Evolutionary conservation across 805 yeast genomes (phyloP).

Genomic region (Pichia exigua): DNA sequence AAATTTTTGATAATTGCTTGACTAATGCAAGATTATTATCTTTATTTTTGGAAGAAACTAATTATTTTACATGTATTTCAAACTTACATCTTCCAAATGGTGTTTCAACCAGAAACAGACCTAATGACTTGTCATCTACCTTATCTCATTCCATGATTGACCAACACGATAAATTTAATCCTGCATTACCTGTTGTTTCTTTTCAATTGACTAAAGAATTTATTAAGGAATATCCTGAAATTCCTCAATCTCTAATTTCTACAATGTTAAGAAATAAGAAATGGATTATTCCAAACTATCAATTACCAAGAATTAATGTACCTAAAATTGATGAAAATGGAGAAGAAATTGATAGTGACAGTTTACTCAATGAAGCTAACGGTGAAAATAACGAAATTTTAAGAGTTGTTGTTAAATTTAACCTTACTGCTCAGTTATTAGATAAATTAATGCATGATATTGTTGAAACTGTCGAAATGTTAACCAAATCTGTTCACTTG

Average conservation of each 20-base stretch:
- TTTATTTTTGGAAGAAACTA: slow-evolving; percentile 53
- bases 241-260: slow-evolving; percentile 75
- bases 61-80: slow-evolving; percentile 64
- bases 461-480: slow-evolving; percentile 42
- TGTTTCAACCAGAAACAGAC: slow-evolving; percentile 23
- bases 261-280: slow-evolving; percentile 69
- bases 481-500: slow-evolving; percentile 39
- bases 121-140: slow-evolving; percentile 12
- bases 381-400: slow-evolving; percentile 50
- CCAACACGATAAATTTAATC: slow-evolving; percentile 43
- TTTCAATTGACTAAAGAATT: slow-evolving; percentile 63
- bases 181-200: slow-evolving; percentile 87
- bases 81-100: slow-evolving; percentile 62
- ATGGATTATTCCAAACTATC: slow-evolving; percentile 86
- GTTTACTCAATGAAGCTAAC: slow-evolving; percentile 36
- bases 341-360: slow-evolving; percentile 9
- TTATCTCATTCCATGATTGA: slow-evolving; percentile 1
- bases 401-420: slow-evolving; percentile 75
- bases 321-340: slow-evolving; percentile 8
- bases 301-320: slow-evolving; percentile 45
- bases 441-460: slow-evolving; percentile 59
- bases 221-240: slow-evolving; percentile 55
- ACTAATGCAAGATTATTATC: slow-evolving; percentile 67
- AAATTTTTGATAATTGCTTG: slow-evolving; percentile 53
- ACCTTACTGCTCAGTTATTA: slow-evolving; percentile 53